Conservation (phyloP, 1,139 yeast genomes). For the Pichia sp. region DNA sequence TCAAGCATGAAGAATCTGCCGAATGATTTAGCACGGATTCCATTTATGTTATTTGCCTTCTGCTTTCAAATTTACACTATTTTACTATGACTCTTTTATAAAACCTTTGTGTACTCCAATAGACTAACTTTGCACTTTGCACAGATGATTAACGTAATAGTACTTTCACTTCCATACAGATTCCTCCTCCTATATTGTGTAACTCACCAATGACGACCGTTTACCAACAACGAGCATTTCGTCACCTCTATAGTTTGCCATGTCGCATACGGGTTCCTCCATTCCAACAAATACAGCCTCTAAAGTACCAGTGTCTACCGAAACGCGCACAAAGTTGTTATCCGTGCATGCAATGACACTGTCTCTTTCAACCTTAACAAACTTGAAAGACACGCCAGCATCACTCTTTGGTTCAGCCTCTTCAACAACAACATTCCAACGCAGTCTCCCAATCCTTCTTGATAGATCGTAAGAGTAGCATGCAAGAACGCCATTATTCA, state of each 20-base stretch:
- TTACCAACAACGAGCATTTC: constrained; percentile 13
- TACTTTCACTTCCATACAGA: too few relatives aligned
- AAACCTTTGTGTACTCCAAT: too few relatives aligned
- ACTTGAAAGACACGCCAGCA: constrained; percentile 2
- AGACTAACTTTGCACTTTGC: too few relatives aligned
- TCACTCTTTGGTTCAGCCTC: too few relatives aligned
- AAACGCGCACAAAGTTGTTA: constrained; percentile 6
- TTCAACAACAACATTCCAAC: too few relatives aligned
- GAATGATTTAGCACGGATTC: too few relatives aligned
- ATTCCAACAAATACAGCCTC: constrained; percentile 10
- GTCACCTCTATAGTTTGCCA: background rate
- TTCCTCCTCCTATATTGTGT: too few relatives aligned
- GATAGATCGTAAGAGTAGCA: constrained; percentile 5
- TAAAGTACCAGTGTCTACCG: constrained; percentile 6
- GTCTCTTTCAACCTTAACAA: background rate
- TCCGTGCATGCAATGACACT: constrained; percentile 6
- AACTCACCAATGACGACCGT: constrained; percentile 7
- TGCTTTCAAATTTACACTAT: too few relatives aligned
- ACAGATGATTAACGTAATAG: too few relatives aligned
- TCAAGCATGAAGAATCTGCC: constrained; percentile 20
- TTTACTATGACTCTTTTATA: too few relatives aligned
- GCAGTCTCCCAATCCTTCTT: too few relatives aligned
- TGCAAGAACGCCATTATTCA: constrained; percentile 8
- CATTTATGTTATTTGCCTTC: too few relatives aligned
- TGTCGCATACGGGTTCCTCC: constrained; percentile 8